These are phyloP conservation scores for Torulaspora globosa DNA, from an alignment of 1,139 yeast species.

Conservation along the genomic window DNA sequence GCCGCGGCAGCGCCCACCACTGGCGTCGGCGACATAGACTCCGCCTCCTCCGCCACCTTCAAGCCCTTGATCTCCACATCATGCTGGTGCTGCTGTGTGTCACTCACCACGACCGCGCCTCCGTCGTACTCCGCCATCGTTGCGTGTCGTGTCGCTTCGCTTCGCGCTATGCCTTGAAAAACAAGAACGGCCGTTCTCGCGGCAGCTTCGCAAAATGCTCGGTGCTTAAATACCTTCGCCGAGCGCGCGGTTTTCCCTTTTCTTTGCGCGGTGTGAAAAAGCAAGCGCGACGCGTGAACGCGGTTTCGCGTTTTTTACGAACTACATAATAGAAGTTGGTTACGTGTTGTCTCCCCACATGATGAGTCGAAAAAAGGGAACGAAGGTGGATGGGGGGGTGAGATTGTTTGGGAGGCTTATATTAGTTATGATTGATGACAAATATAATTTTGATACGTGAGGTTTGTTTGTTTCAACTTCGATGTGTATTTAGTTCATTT, in stretches of 20 bases:
- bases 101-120: conserved; percentile 3
- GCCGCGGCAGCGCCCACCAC: neutral
- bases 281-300: conserved; percentile 5
- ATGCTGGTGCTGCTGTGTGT: neutral
- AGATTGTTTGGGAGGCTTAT: no score
- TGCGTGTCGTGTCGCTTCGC: neutral
- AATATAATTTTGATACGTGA: no score
- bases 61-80: neutral
- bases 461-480: no score
- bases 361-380: neutral
- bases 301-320: neutral
- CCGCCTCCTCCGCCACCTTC: neutral
- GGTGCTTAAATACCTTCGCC: conserved; percentile 11
- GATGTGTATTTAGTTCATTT: no score
- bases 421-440: no score
- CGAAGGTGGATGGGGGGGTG: no score
- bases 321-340: neutral
- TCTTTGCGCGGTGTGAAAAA: conserved; percentile 6
- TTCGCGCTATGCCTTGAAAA: neutral
- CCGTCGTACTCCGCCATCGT: conserved; percentile 3
- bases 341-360: neutral
- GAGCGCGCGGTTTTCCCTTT: conserved; percentile 1
- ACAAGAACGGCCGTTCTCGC: neutral
- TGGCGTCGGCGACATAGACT: neutral
- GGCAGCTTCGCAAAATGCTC: neutral